Base-by-base conservation (phyloP, 2,329 filamentous ascomycete species). In the Apiospora hydei region DNA sequence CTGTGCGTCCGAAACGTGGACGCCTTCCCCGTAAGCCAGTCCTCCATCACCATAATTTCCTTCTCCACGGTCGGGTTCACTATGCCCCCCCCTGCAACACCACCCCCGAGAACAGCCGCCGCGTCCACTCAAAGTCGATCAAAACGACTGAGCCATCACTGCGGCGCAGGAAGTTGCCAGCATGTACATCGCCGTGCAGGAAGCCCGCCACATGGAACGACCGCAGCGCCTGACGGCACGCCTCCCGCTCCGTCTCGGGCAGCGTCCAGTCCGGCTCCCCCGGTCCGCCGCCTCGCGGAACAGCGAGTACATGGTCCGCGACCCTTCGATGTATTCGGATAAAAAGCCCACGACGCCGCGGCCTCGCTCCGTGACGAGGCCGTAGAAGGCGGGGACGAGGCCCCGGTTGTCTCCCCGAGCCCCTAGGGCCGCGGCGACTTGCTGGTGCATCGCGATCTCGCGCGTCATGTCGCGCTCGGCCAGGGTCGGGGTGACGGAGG, bases 331-430 rank as follows among this genome's bases (percentile, higher is more conserved):
- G n/a, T 30, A 47, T 5, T 30, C 41, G 1, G 26, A 4, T 2
- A 68, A 14, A 13, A 46, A 46, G 41, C 66, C 66, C 41, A 68
- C 66, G 41, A 46, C 13, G n/a, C 66, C 66, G n/a, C 66, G 66
- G 8, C 66, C 66, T 13, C 18, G 4, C 44, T 68, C 66, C 14
- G 6, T 18, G 1, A 68, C 66, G n/a, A 68, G n/a, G 14, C 66
- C 66, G 2, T 8, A 11, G 66, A 68, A 47, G 1, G 1, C 13
- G 6, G 66, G 41, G 1, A 34, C 44, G 10, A 18, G 57, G 5
- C 8, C 4, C 1, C 6, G 46, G n/a, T 5, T 38, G 34, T 30
- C 26, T 30, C 34, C 34, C 34, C 34, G 34, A 2, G 5, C 34
- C 34, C 34, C 34, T 4, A 38, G 34, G 34, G 41, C 41, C 24